Conservation (phyloP, 345 rosid genomes). For the Arabidopsis thaliana region TAIR10.1 NC_003074.8:3977001-3977500, state of each 20-base stretch:
- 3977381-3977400: background rate
- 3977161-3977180: conserved; percentile 37
- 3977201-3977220: conserved; percentile 46
- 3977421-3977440: too few relatives aligned
- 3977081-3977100: conserved; percentile 44
- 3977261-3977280: conserved; percentile 2
- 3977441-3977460: background rate
- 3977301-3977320: background rate
- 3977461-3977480: background rate
- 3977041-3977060: conserved; percentile 29
- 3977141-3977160: conserved; percentile 40
- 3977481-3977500: background rate
- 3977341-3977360: conserved; percentile 13
- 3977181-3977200: conserved; percentile 31
- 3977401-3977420: too few relatives aligned
- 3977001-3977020: conserved; percentile 39
- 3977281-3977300: background rate
- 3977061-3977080: conserved; percentile 46
- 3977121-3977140: conserved; percentile 45
- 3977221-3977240: conserved; percentile 46
- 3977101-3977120: conserved; percentile 45
- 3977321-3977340: background rate
- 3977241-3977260: conserved; percentile 13
- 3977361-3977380: conserved; percentile 6
- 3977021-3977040: conserved; percentile 41